Evolutionary conservation across 2,329 filamentous ascomycete genomes (phyloP), one percentile per base, ranked within the genome.

Genomic region (Fusarium duplospermum): DNA sequence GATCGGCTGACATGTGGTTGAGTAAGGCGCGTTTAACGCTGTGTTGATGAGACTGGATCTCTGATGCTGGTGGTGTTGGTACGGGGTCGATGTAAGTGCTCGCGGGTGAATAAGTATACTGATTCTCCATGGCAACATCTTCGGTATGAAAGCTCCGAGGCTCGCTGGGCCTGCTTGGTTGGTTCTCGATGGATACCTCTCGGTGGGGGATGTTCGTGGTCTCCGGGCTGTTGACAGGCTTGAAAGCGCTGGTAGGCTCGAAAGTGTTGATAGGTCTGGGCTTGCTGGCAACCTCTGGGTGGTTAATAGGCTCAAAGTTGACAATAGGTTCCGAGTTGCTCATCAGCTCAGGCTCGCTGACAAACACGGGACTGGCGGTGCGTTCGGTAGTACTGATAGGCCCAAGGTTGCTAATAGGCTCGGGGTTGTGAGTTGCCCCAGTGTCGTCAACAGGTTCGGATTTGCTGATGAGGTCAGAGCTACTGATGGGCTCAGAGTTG

Each of bases 1-100:
- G 47, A 29, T 67, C 64, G 35, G 58, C 64, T 58, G 58, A 50
- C 59, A 63, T 67, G 36, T 67, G 59, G 45, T 62, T 57, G 11
- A 31, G 45, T 24, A 67, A 16, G 50, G 47, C 64, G 36, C 59
- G 47, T 57, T 57, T 20, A 18, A 56, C 50, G 29, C 36, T 31
- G 22, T 36, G 20, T 40, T 24, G 35, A 10, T 63, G 47, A 27
- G 27, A 29, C 2, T 56, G 33, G 22, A 57, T 33, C 8, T 20
- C 24, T 27, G 35, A 52, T 27, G 42, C 18, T 6, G 47, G 24
- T 27, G 40, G 27, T 63, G 36, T 29, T 14, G 22, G 45, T 6
- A 11, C 38, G 20, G 54, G 27, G 6, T 52, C n/a, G 14, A 16
- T 20, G 29, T 36, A 29, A 9, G 18, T 66, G 22, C 59, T 42